Evolutionary conservation across 2,329 filamentous ascomycete genomes (phyloP), one percentile per base, ranked within the genome.

Genomic region (Clonostachys sp.): DNA sequence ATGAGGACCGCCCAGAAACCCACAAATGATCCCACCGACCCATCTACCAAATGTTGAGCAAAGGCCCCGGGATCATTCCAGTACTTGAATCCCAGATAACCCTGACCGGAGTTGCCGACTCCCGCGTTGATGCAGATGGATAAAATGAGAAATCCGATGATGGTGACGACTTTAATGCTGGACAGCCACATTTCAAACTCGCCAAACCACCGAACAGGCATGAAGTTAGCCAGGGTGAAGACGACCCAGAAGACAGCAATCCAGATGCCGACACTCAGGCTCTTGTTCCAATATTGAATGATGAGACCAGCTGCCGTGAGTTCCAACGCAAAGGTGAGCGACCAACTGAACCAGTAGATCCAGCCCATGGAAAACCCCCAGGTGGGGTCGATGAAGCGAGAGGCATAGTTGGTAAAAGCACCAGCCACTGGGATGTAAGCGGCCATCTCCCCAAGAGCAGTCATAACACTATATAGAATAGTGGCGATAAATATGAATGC

Each of bases 341-440:
- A 75, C 85, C 84, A 91, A 36, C 78, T 84, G 60, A 90, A 90
- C 84, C 85, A 91, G 66, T 91, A 91, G 50, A 89, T 83, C 87
- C 87, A 91, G 17, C 88, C 87, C 77, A 91, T 86, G 17, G 86
- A 77, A 57, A 91, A 91, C 8, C 86, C 86, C 43, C 90, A 71
- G 48, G 83, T 83, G 12, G 81, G 83, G 58, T 88, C 83, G 53
- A 90, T 77, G 57, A 92, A 89, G 16, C 88, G 84, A 38, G 82
- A 77, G 18, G 87, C 86, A 57, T 91, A 92, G 40, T 83, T 77
- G 33, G 86, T 87, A 61, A 91, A 91, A 39, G 86, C 84, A 49
- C 87, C 89, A 17, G 85, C 74, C 35, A 91, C 82, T 6, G 89
- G 89, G 30, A 91, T 83, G 56, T 84, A 89, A 12, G 87, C 84